Evolutionary conservation across 2,329 filamentous ascomycete genomes (phyloP), one percentile per base, ranked within the genome.

Genomic region (Neopestalotiopsis rosae): DNA sequence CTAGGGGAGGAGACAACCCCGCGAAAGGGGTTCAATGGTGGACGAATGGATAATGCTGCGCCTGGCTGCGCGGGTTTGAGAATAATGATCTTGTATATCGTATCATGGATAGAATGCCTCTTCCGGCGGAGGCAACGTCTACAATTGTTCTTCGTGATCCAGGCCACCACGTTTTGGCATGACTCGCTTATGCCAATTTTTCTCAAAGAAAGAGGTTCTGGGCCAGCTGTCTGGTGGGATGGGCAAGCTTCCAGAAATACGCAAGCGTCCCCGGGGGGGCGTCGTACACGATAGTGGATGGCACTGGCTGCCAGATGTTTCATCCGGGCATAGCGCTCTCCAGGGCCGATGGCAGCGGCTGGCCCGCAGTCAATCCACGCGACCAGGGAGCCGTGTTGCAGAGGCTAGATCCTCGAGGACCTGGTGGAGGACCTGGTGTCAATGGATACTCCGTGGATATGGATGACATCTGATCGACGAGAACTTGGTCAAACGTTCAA

Each of bases 1-100:
- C 45, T 52, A 59, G 24, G 57, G 12, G 32, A 40, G 59, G 32
- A 62, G n/a, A 62, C 58, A 61, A 62, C 59, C 59, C 59, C 59
- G 59, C 59, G 59, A 62, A 62, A 62, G 59, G 59, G 59, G 59
- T 62, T 40, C 30, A 34, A 52, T 20, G 13, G 20, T 62, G 24
- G 30, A 34, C 57, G 17, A 34, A 59, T 14, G 30, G 30, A 59
- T 14, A 24, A 20, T 20, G 34, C 59, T 62, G 59, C 59, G 59
- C 59, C 59, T 40, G 30, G 14, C 32, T 62, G 59, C 17, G 28
- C 20, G 17, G 32, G 59, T 62, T 62, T 62, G 59, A 62, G 59
- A 62, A 62, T 62, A 38, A 62, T 62, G 30, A 34, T 20, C 30
- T 20, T 40, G 59, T 20, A 30, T 14, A 38, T 20, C 5, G 34